These are phyloP conservation scores for Apium graveolens DNA, from an alignment of 129 eudicot genomes.

Conservation along the genomic window DNA sequence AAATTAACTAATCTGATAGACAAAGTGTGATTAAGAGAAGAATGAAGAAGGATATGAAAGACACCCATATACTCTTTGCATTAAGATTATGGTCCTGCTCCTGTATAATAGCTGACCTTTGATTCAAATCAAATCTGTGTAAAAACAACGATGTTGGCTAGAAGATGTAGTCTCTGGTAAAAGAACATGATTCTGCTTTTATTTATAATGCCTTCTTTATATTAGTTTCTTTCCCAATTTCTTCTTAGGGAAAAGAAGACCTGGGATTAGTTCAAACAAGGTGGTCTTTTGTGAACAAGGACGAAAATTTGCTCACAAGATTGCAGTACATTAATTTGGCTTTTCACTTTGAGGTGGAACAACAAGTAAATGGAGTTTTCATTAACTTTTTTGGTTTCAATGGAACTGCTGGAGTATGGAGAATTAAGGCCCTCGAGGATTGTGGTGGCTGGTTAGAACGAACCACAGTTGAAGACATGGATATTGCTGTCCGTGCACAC, in stretches of 20 bases:
- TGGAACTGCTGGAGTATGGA: conserved; percentile 97
- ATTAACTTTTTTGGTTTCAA: conserved; percentile 80
- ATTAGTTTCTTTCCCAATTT: conserved; percentile 3
- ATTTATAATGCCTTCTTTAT: background rate
- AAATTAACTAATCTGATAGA: background rate
- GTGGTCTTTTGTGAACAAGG: conserved; percentile 92
- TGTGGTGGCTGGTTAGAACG: conserved; percentile 94
- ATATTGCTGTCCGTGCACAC: conserved; percentile 90
- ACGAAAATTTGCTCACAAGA: conserved; percentile 82
- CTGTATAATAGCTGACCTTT: background rate
- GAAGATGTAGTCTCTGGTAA: conserved; percentile 6
- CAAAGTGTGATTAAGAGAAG: background rate
- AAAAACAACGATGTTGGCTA: background rate
- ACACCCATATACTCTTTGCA: background rate
- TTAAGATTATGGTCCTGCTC: background rate
- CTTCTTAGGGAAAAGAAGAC: conserved; percentile 64
- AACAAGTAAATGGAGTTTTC: conserved; percentile 85
- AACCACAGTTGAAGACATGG: conserved; percentile 92
- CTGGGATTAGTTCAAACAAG: conserved; percentile 84
- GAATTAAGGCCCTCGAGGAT: conserved; percentile 84
- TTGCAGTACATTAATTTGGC: conserved; percentile 74
- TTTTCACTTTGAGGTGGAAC: conserved; percentile 93
- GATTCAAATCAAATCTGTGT: background rate
- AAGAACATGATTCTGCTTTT: background rate
- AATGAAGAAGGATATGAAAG: background rate